Evolutionary conservation across 192 early-diverging fungal species (phyloP).

Genomic region (Dissophora ornata): DNA sequence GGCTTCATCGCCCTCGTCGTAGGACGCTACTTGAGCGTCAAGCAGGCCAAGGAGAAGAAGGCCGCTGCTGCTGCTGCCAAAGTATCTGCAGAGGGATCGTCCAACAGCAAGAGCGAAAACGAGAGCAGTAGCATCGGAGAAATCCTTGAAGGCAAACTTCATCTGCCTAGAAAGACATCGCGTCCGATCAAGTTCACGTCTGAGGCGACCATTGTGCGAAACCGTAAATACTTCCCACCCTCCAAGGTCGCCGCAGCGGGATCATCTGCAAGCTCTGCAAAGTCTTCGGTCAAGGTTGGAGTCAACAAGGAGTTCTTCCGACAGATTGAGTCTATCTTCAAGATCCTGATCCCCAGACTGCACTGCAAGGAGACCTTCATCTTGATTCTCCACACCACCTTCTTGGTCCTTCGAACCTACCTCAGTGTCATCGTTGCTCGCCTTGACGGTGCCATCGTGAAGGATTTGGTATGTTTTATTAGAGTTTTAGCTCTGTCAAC

Average conservation of each 20-base stretch:
- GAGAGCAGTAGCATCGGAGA: neutral
- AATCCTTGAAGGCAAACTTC: conserved; percentile 24
- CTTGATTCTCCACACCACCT: conserved; percentile 83
- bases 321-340: conserved; percentile 79
- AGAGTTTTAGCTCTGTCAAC: too few species aligned
- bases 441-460: conserved; percentile 94
- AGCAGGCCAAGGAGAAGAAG: conserved; percentile 41
- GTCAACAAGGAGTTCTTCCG: conserved; percentile 68
- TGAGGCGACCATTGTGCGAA: conserved; percentile 51
- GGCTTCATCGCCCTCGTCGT: conserved; percentile 46
- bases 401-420: conserved; percentile 91
- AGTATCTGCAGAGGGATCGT: conserved; percentile 7
- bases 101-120: neutral
- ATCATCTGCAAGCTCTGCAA: conserved; percentile 41
- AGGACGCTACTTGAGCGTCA: conserved; percentile 49
- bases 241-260: conserved; percentile 40
- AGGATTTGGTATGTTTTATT: conserved; percentile 86
- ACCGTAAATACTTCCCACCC: conserved; percentile 58
- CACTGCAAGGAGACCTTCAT: conserved; percentile 84
- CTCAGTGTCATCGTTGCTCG: conserved; percentile 92
- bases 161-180: conserved; percentile 20
- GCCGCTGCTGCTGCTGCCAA: conserved; percentile 28
- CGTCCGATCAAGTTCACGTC: conserved; percentile 42
- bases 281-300: conserved; percentile 62
- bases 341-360: conserved; percentile 84